These are phyloP conservation scores for Trichoderma harzianum DNA, from an alignment of 2,329 filamentous ascomycete genomes.

Conservation along the genomic window DNA sequence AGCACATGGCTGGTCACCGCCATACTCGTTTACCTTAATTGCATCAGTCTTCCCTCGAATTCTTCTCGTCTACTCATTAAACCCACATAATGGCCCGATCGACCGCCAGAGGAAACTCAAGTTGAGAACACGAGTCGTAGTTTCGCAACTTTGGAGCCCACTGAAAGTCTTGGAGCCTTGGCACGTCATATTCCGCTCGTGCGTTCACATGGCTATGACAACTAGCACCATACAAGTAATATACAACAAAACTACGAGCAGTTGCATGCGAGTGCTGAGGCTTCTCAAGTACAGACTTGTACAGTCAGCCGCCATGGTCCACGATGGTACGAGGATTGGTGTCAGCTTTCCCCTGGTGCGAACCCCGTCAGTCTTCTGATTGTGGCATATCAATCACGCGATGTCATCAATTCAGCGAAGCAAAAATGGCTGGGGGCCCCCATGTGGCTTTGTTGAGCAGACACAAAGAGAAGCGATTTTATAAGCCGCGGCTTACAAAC, in stretches of 20 bases:
- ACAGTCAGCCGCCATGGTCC: background rate
- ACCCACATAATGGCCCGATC: background rate
- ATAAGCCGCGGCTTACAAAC: background rate
- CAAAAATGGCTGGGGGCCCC: background rate
- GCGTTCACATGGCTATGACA: background rate
- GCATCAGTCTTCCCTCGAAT: background rate
- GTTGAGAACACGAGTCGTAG: background rate
- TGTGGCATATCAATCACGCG: background rate
- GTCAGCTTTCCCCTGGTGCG: conserved; percentile 13
- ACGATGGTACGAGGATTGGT: background rate
- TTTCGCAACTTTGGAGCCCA: background rate
- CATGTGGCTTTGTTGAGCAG: background rate
- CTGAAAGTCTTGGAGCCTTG: background rate
- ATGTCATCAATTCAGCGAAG: background rate
- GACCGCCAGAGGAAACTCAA: conserved; percentile 7
- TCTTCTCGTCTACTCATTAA: background rate
- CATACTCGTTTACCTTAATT: background rate
- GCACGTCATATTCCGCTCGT: background rate
- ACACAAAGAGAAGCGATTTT: background rate
- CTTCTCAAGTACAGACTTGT: background rate
- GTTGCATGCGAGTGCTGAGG: background rate
- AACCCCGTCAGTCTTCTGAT: conserved; percentile 1
- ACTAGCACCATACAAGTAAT: background rate
- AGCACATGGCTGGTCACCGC: background rate
- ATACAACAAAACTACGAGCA: background rate